Base-by-base conservation (phyloP, 768 basidiomycete species). In the Termitomyces sp. region DNA sequence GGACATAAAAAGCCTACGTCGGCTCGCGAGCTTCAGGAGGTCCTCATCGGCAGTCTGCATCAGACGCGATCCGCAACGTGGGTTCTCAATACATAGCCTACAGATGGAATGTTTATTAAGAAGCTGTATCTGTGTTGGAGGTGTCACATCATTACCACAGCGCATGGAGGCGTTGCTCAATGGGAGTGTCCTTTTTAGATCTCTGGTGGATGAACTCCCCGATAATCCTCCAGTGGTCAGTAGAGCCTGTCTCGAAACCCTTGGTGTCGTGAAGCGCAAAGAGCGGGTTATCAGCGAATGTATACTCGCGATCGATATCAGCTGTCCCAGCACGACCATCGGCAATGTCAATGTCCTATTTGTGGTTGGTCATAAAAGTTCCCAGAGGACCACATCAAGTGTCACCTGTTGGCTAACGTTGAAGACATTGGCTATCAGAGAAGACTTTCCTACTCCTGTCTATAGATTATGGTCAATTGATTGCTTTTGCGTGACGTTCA, bases 381-480 rank as follows among this genome's bases (percentile, higher is more conserved):
- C 14, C 23, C n/a, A 25, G 30, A 19, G 27, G 39, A 32, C 1
- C 28, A 34, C 6, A 14, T 34, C 12, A 34, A 34, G 34, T 12
- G 14, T 45, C 37, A 55, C 54, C 27, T 30, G 21, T 54, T 25
- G 34, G 25, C 11, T 37, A 21, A 55, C 21, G 17, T 47, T 47
- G 21, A 55, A 48, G 8, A 55, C n/a, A 35, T 28, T 54, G 44
- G 44, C 44, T 9, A 54, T 39, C 16, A 54, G 35, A n/a, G 53
- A 54, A 12, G 44, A 55, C 10, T 55, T 55, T 32, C 54, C 54
- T 6, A 55, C 54, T 47, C 54, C 54, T 28, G 37, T 55, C 54
- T 55, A 9, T 10, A 19, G n/a, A 39, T 16, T 25, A 39, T 16
- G 54, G 3, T 28, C 21, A 19, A 12, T 10, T 11, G 16, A 10